A percentile compares a stretch with the other conserved stretches of the same genome.
These are phyloP conservation scores for Oryza glumipatula DNA, from an alignment of 176 grass and related monocot species.

Conservation along the genomic window DNA sequence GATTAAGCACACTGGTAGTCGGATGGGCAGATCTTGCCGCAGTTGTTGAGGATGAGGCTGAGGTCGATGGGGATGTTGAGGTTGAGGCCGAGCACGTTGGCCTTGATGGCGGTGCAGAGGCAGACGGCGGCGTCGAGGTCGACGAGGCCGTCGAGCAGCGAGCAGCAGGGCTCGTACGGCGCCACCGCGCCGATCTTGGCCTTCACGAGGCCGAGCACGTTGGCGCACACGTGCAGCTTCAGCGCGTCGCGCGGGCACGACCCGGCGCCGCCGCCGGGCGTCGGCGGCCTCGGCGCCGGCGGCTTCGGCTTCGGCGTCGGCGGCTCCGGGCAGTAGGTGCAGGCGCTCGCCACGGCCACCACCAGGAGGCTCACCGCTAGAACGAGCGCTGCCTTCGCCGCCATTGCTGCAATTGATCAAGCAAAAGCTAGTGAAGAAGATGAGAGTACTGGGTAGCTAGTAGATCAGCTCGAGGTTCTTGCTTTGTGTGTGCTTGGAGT, in stretches of 20 bases:
- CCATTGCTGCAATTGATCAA: conserved; percentile 28
- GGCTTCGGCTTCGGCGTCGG: conserved; percentile 11
- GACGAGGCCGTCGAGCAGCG: conserved; percentile 46
- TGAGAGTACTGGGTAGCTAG: too few species aligned
- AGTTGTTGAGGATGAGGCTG: conserved; percentile 53
- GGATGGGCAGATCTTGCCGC: conserved; percentile 40
- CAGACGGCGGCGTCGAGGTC: conserved; percentile 56
- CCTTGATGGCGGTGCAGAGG: conserved; percentile 65
- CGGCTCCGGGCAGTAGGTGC: conserved; percentile 34
- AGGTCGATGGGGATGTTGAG: conserved; percentile 51
- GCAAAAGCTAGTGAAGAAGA: too few species aligned
- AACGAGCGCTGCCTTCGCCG: conserved; percentile 39
- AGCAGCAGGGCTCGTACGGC: conserved; percentile 50
- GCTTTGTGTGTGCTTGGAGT: not conserved
- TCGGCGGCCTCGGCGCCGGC: not conserved
- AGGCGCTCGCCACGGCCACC: conserved; percentile 47
- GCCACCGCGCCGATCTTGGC: conserved; percentile 27
- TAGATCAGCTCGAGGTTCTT: not conserved
- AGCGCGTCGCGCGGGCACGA: conserved; percentile 48
- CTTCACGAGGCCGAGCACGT: conserved; percentile 51
- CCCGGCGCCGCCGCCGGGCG: not conserved
- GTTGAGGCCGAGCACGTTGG: conserved; percentile 49
- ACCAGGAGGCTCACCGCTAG: conserved; percentile 44
- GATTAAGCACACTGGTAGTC: conserved; percentile 27
- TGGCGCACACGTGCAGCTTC: conserved; percentile 51